Evolutionary conservation across 75 land plant genomes (phyloP).

Genomic region (Pinus tabuliformis): DNA sequence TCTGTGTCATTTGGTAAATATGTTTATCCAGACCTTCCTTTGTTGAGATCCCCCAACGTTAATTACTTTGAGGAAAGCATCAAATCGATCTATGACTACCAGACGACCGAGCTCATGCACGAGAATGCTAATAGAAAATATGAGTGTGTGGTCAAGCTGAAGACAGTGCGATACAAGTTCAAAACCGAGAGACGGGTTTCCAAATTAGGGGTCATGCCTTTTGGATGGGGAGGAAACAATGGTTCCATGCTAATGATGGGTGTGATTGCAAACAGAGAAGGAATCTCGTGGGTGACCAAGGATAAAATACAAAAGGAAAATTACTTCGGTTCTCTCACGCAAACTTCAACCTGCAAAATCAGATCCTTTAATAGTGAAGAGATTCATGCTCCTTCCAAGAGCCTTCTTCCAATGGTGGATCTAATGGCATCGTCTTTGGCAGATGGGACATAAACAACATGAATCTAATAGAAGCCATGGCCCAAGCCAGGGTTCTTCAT

Average conservation of each 20-base stretch:
- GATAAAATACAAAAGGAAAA: slow-evolving; percentile 52
- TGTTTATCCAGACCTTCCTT: slow-evolving; percentile 89
- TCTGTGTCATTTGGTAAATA: slow-evolving; percentile 3
- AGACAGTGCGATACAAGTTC: slow-evolving; percentile 80
- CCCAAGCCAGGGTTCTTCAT: slow-evolving; percentile 39
- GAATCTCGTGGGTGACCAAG: slow-evolving; percentile 60
- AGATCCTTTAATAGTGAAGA: slow-evolving; percentile 47
- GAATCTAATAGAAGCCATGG: slow-evolving; percentile 52
- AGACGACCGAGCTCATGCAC: slow-evolving; percentile 87
- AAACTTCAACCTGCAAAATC: slow-evolving; percentile 43
- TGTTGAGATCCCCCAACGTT: slow-evolving; percentile 88
- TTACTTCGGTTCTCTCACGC: slow-evolving; percentile 53
- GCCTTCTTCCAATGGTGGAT: slow-evolving; percentile 47
- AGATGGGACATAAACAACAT: slow-evolving; percentile 51
- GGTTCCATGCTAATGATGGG: slow-evolving; percentile 93
- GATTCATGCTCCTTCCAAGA: slow-evolving; percentile 53
- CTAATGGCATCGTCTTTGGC: slow-evolving; percentile 45
- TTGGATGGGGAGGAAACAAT: slow-evolving; percentile 99
- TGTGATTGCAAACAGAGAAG: slow-evolving; percentile 61
- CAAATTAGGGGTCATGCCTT: slow-evolving; percentile 97
- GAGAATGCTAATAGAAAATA: slow-evolving; percentile 70
- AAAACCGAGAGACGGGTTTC: slow-evolving; percentile 71
- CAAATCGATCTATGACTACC: slow-evolving; percentile 68
- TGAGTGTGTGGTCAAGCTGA: slow-evolving; percentile 89
- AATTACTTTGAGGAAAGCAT: slow-evolving; percentile 74